Conservation (phyloP, 345 rosid genomes). For the Lepidium didymum region DNA sequence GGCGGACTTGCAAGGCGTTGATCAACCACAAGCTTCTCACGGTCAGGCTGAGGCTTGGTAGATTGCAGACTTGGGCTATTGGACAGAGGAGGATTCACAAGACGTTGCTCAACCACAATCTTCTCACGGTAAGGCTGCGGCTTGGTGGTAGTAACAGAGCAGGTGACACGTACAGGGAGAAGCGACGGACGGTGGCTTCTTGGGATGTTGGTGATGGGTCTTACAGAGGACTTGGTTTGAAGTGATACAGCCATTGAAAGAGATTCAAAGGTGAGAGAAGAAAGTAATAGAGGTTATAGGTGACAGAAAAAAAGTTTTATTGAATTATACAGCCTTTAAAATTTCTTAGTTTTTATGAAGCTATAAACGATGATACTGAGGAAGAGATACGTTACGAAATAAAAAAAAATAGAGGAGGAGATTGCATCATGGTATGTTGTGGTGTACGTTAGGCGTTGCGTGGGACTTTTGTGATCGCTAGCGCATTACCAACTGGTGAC, state of each 20-base stretch:
- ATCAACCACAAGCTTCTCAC: conserved; percentile 20
- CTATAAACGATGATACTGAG: neutral
- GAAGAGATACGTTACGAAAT: neutral
- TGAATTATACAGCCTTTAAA: neutral
- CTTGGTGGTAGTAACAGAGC: conserved; percentile 40
- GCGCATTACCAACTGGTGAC: neutral
- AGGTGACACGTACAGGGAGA: conserved; percentile 11
- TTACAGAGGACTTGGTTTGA: conserved; percentile 37
- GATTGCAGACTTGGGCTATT: conserved; percentile 50
- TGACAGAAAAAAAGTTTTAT: neutral
- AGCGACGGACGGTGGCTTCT: conserved; percentile 1
- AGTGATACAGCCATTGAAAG: conserved; percentile 48
- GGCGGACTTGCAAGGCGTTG: conserved; percentile 27
- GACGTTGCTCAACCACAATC: conserved; percentile 14
- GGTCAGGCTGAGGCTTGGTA: conserved; percentile 27
- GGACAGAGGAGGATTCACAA: conserved; percentile 17
- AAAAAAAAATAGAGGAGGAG: neutral
- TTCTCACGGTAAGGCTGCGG: conserved; percentile 19
- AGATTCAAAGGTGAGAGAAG: neutral
- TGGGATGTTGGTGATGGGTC: conserved; percentile 15
- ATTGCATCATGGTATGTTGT: conserved; percentile 7
- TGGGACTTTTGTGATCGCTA: conserved; percentile 38
- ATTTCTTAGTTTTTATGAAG: neutral
- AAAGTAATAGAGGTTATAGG: neutral
- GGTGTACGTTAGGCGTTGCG: conserved; percentile 34